Base-by-base conservation (phyloP, 1,139 yeast genomes). In the Blastobotrys malaysiensis region DNA sequence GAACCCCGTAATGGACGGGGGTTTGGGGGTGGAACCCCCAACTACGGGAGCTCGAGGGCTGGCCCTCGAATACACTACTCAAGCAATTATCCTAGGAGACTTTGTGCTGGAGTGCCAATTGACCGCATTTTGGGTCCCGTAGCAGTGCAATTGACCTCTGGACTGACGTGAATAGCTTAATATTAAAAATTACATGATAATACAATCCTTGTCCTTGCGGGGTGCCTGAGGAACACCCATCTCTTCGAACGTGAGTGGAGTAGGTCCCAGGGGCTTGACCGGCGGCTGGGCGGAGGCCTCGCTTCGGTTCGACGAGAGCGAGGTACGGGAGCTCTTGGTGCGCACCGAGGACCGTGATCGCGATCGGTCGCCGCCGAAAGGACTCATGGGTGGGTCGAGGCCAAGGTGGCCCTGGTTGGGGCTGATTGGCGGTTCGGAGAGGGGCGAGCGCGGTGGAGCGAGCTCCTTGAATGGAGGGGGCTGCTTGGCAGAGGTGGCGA, bases 211-310 rank as follows among this genome's bases (percentile, higher is more conserved):
- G 46, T 62, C 61, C 31, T 61, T 62, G 22, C 24, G 51, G 2
- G 27, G 21, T 19, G 59, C 61, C 13, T 56, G 48, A 3, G 70
- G 69, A 16, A 67, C 61, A 11, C 68, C 67, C 71, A 67, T 67
- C 48, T 66, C 71, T 45, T 67, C 71, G 56, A 67, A 67, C n/a
- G 69, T 67, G 56, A 86, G 86, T 26, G 57, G 55, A 11, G 55
- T 48, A 63, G 96, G 88, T 76, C 86, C 95, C 58, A 48, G 51
- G 4, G 52, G 52, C 45, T 54, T 51, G 13, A 51, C 47, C 5
- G 55, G 48, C 9, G 52, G 54, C 24, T 26, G 52, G 18, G 19
- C 43, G 27, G 43, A 22, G 1, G 22, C 44, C 1, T 43, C 46
- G 43, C 20, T 27, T 19, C 24, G 13, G 26, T 52, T 6, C 46